Evolutionary conservation across 2,329 filamentous ascomycete genomes (phyloP).

Genomic region (Fusarium caatingaense): DNA sequence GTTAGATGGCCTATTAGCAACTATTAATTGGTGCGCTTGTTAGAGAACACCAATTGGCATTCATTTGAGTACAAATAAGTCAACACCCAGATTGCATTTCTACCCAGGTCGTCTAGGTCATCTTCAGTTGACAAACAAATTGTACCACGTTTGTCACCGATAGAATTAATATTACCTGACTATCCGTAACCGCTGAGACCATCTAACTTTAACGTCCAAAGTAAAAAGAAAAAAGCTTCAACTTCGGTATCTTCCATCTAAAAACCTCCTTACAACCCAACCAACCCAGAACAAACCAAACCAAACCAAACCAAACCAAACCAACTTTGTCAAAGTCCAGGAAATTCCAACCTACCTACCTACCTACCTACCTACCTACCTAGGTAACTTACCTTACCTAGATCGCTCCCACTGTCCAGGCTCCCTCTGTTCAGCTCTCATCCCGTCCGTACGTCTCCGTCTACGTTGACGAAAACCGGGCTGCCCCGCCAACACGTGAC

Average conservation of each 20-base stretch:
- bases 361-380: neutral
- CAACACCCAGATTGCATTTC: neutral
- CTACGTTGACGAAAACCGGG: conserved; percentile 16
- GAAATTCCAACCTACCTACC: neutral
- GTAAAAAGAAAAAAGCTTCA: neutral
- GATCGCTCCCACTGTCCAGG: neutral
- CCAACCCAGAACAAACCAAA: too few relatives aligned
- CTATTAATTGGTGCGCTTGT: neutral
- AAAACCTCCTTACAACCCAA: neutral
- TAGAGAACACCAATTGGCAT: neutral
- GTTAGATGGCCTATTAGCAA: neutral
- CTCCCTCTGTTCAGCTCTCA: conserved; percentile 11
- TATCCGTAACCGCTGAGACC: neutral
- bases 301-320: neutral
- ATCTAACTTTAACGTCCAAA: neutral
- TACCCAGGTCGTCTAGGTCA: neutral
- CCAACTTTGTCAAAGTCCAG: conserved; percentile 16
- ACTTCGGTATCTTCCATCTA: neutral
- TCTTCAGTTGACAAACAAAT: conserved; percentile 4
- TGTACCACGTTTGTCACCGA: conserved; percentile 8
- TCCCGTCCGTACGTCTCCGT: neutral
- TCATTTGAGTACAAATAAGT: neutral
- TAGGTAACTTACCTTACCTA: neutral
- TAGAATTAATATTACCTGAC: conserved; percentile 1
- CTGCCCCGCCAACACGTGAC: conserved; percentile 53